phyloP scores from a whole-genome alignment of 768 basidiomycete genomes.

The Sarcodon sp. region DNA sequence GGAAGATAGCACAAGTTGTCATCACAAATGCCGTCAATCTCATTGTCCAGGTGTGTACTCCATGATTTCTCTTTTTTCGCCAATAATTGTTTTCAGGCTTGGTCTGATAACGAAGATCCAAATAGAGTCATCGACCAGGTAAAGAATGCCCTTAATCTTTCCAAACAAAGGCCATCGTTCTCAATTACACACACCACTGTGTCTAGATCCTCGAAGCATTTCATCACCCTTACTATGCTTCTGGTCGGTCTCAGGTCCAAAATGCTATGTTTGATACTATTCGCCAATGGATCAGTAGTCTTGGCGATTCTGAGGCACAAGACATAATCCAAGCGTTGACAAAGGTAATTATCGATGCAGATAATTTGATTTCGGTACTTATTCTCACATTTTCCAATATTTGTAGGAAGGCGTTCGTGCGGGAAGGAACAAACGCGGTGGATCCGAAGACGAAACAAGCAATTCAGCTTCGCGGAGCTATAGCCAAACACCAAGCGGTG shows the following conservation, averaged over 20 bases:
- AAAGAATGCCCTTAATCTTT: conserved; percentile 2
- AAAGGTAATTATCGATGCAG: conserved; percentile 24
- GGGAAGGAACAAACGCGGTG: conserved; percentile 44
- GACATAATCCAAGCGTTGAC: conserved; percentile 35
- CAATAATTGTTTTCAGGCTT: conserved; percentile 21
- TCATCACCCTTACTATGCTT: conserved; percentile 59
- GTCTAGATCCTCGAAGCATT: conserved; percentile 46
- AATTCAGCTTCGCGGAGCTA: conserved; percentile 2
- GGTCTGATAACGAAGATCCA: conserved; percentile 32
- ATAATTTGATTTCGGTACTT: background rate
- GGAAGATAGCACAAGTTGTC: conserved; percentile 56
- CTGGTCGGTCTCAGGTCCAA: conserved; percentile 40
- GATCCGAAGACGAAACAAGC: conserved; percentile 24
- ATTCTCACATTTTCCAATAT: background rate
- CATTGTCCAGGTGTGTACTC: conserved; percentile 32
- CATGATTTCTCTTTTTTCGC: background rate
- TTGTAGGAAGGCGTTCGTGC: conserved; percentile 38
- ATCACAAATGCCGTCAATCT: conserved; percentile 48
- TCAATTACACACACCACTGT: background rate
- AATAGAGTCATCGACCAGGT: conserved; percentile 33
- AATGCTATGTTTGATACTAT: conserved; percentile 44
- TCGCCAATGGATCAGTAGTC: conserved; percentile 37
- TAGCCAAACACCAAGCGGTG: conserved; percentile 1
- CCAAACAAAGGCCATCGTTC: background rate
- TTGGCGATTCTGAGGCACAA: conserved; percentile 28